A percentile compares a stretch with the other conserved stretches of the same genome.
Conservation (phyloP, 2,329 filamentous ascomycete species). For the Fusarium sp. region DNA sequence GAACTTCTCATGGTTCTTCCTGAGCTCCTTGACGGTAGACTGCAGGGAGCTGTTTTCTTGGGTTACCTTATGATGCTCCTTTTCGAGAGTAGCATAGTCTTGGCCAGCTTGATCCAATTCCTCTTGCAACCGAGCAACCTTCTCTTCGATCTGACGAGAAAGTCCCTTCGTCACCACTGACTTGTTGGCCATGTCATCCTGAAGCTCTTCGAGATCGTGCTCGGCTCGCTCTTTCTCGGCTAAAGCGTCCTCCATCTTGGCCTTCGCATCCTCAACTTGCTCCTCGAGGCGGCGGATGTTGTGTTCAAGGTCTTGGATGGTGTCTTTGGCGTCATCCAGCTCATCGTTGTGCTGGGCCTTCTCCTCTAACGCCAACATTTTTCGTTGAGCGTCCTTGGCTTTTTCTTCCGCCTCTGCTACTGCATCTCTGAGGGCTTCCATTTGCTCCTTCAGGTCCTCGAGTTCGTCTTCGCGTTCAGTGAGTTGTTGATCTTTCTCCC, state of each 20-base stretch:
- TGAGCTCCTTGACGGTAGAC: conserved; percentile 57
- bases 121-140: conserved; percentile 71
- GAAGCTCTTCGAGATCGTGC: conserved; percentile 72
- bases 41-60: conserved; percentile 60
- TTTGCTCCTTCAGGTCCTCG: conserved; percentile 70
- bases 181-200: conserved; percentile 83
- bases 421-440: conserved; percentile 69
- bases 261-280: conserved; percentile 66
- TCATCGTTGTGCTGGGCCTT: conserved; percentile 64
- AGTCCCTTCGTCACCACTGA: conserved; percentile 80
- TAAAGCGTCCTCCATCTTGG: conserved; percentile 65
- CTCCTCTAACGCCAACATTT: conserved; percentile 66
- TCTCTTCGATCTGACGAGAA: conserved; percentile 80
- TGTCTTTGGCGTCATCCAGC: conserved; percentile 67
- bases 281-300: conserved; percentile 65
- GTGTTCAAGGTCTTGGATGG: conserved; percentile 68
- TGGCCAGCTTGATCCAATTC: conserved; percentile 68
- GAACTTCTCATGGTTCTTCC: conserved; percentile 48
- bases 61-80: conserved; percentile 60
- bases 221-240: conserved; percentile 68
- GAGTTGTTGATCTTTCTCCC: conserved; percentile 79
- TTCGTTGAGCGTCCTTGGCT: conserved; percentile 66
- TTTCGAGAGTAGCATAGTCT: conserved; percentile 64
- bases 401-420: conserved; percentile 67
- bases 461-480: conserved; percentile 81